Evolutionary conservation across 2,329 filamentous ascomycete species (phyloP).

Genomic region (Exophiala mesophila): DNA sequence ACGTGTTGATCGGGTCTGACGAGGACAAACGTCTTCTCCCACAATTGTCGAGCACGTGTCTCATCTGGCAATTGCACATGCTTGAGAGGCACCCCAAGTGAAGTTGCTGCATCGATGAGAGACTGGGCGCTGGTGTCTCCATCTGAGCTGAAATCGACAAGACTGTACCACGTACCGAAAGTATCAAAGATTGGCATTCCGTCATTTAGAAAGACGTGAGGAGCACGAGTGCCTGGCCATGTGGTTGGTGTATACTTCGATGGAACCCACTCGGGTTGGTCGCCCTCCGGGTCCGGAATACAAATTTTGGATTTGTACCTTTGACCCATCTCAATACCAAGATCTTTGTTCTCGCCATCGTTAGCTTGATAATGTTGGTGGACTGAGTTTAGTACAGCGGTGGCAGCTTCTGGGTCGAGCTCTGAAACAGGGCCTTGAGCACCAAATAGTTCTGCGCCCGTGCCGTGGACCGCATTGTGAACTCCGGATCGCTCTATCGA

Average conservation of each 20-base stretch:
- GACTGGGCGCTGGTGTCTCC: background rate
- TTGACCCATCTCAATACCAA: conserved; percentile 27
- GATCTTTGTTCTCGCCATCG: conserved; percentile 21
- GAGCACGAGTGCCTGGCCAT: conserved; percentile 12
- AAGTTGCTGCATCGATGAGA: conserved; percentile 1
- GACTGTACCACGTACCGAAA: conserved; percentile 13
- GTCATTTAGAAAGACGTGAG: conserved; percentile 13
- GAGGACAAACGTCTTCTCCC: conserved; percentile 12
- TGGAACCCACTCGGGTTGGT: conserved; percentile 7
- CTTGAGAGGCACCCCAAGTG: conserved; percentile 5
- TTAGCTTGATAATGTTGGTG: conserved; percentile 7
- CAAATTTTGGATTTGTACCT: conserved; percentile 21
- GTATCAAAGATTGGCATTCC: conserved; percentile 13
- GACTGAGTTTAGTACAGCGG: conserved; percentile 2
- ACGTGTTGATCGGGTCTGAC: conserved; percentile 17
- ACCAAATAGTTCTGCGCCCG: conserved; percentile 9
- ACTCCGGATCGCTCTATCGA: conserved; percentile 27
- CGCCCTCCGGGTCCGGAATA: conserved; percentile 1
- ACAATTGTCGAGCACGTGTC: conserved; percentile 8
- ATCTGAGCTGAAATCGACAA: conserved; percentile 6
- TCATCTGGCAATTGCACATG: conserved; percentile 5
- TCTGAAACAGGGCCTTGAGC: conserved; percentile 4
- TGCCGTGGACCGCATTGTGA: conserved; percentile 24
- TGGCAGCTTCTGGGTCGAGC: conserved; percentile 6
- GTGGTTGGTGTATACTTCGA: conserved; percentile 10